A percentile compares a stretch with the other conserved stretches of the same genome.
Conservation (phyloP, 2,329 filamentous ascomycete species). For the Aspergillus viridinutans region DNA sequence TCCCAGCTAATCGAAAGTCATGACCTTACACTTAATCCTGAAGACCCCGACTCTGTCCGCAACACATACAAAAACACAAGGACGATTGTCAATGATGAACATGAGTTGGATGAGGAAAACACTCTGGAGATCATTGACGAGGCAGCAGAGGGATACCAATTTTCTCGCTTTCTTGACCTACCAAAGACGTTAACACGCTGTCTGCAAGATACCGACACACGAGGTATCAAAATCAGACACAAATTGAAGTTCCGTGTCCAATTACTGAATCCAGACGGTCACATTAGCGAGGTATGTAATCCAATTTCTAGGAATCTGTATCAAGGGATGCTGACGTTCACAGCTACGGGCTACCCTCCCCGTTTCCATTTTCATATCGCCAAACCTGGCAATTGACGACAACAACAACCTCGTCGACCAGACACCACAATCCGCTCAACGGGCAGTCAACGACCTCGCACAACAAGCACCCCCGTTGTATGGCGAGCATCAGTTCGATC, state of each 20-base stretch:
- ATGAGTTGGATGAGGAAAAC: constrained; percentile 64
- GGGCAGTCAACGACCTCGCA: constrained; percentile 52
- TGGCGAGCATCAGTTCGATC: constrained; percentile 82
- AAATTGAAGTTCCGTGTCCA: constrained; percentile 89
- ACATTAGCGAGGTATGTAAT: constrained; percentile 72
- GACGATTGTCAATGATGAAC: constrained; percentile 64
- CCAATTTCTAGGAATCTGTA: neutral
- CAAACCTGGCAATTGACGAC: constrained; percentile 83
- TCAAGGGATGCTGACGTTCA: constrained; percentile 9
- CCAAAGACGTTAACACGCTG: constrained; percentile 79
- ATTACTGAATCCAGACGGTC: constrained; percentile 89
- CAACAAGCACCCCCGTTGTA: constrained; percentile 85
- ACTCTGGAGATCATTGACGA: constrained; percentile 52
- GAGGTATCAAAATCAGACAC: constrained; percentile 87
- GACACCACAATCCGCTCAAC: constrained; percentile 47
- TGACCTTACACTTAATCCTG: constrained; percentile 56
- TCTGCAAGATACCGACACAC: constrained; percentile 82
- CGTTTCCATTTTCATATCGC: constrained; percentile 91
- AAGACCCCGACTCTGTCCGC: constrained; percentile 39
- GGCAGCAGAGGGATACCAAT: constrained; percentile 58
- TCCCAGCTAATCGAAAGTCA: constrained; percentile 76
- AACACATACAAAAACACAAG: constrained; percentile 59
- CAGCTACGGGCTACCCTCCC: constrained; percentile 84
- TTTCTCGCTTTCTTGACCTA: constrained; percentile 59
- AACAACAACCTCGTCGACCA: constrained; percentile 72